A percentile compares a stretch with the other conserved stretches of the same genome.
Evolutionary conservation across 306 rosid genomes (phyloP).

Genomic region (Abrus precatorius): DNA sequence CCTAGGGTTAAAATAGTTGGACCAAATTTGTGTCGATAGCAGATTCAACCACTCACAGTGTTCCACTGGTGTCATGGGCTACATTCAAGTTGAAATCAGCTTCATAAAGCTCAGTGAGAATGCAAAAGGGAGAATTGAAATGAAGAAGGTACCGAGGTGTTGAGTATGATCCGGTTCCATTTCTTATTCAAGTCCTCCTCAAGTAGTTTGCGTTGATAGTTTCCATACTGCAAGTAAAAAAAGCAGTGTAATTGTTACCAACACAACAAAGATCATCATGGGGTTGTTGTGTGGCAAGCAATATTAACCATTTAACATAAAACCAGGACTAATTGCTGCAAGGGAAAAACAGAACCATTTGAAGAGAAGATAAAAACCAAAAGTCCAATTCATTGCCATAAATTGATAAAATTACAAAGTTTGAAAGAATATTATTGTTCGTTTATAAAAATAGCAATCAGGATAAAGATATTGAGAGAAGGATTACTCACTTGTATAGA

Average conservation of each 20-base stretch:
- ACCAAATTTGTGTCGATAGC: slow-evolving; percentile 80
- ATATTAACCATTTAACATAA: neutral
- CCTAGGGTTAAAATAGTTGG: slow-evolving; percentile 69
- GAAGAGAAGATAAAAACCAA: neutral
- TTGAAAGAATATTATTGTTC: neutral
- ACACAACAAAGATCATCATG: slow-evolving; percentile 17
- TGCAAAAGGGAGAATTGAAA: slow-evolving; percentile 33
- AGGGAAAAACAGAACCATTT: neutral
- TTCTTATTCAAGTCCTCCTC: slow-evolving; percentile 82
- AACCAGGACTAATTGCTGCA: slow-evolving; percentile 26
- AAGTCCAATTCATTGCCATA: slow-evolving; percentile 3
- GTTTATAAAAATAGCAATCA: neutral
- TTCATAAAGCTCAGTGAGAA: slow-evolving; percentile 32
- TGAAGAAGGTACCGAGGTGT: slow-evolving; percentile 65
- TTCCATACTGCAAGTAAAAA: slow-evolving; percentile 72
- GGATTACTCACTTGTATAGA: slow-evolving; percentile 62
- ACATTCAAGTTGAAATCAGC: slow-evolving; percentile 44
- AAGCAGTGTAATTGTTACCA: neutral
- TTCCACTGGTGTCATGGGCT: slow-evolving; percentile 89
- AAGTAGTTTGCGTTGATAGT: slow-evolving; percentile 64
- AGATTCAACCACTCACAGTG: slow-evolving; percentile 91
- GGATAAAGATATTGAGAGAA: neutral
- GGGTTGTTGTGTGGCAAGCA: slow-evolving; percentile 1
- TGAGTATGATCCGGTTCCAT: slow-evolving; percentile 78
- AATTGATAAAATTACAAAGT: neutral